phyloP scores from a whole-genome alignment of 2,329 filamentous ascomycete species.

The Penicillium vulpinum region DNA sequence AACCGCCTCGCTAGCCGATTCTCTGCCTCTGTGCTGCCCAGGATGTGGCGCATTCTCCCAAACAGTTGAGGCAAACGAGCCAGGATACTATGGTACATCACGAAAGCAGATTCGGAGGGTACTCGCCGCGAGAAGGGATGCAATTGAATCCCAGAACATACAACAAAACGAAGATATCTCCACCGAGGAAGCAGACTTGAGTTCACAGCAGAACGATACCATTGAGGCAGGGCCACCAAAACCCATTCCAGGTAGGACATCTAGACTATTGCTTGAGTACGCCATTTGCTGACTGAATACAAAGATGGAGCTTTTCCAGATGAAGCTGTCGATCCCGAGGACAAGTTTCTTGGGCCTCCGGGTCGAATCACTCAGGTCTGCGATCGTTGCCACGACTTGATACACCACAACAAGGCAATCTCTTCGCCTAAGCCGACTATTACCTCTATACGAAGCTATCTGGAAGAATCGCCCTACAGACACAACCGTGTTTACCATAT shows the following conservation, averaged over 20 bases:
- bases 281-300: constrained; percentile 4
- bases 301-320: constrained; percentile 26
- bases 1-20: constrained; percentile 17
- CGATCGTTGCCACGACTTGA: constrained; percentile 79
- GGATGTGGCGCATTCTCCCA: constrained; percentile 65
- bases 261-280: background rate
- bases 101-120: constrained; percentile 50
- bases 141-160: constrained; percentile 7
- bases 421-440: constrained; percentile 80
- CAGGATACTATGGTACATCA: constrained; percentile 58
- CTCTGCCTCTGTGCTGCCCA: constrained; percentile 57
- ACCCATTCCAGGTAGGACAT: constrained; percentile 16
- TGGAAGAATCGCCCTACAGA: constrained; percentile 83
- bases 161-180: constrained; percentile 20
- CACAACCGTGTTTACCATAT: constrained; percentile 95
- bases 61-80: constrained; percentile 53
- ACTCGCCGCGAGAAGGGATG: constrained; percentile 23
- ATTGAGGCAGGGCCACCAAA: constrained; percentile 4
- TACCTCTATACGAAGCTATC: constrained; percentile 76
- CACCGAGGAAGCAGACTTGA: constrained; percentile 1
- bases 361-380: constrained; percentile 55
- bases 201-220: background rate
- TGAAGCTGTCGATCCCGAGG: constrained; percentile 21
- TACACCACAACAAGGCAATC: constrained; percentile 70
- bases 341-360: constrained; percentile 18